Base-by-base conservation (phyloP, 2,329 filamentous ascomycete genomes). In the Pseudophaeomoniella oleicola region DNA sequence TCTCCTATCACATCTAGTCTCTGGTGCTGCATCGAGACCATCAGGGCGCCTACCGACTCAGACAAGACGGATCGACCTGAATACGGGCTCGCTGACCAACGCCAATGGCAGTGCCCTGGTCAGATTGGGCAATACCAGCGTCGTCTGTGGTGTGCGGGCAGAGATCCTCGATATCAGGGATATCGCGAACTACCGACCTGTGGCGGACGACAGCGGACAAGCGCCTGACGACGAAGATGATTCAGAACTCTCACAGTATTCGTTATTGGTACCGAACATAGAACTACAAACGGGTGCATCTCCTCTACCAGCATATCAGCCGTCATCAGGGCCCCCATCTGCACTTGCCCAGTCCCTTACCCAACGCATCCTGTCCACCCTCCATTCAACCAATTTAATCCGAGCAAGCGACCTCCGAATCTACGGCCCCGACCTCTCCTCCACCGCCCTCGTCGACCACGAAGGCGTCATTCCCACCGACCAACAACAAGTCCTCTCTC, bases 251-350 rank as follows among this genome's bases (percentile, higher is more conserved):
- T 50, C 56, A 42, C 53, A 59, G 35, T 54, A 64, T 51, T 77
- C 84, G 50, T 63, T 98, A 11, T 63, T 98, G 2, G 87, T 98
- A 2, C 88, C 90, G 2, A 98, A 98, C 53, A 74, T 98, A 38
- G 90, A 94, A 53, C 65, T 98, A 19, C 81, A 80, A 19, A 98
- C 90, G 1, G 90, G 90, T 22, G 92, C 82, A 52, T 82, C 86
- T 4, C 87, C 88, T 2, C 67, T 94, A 13, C 86, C 90, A 0
- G 86, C 87, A 32, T 44, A 45, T 35, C 38, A 45, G 4, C 80
- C 79, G 6, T 27, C 22, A 9, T 27, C 22, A 9, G 22, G 22
- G 6, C 79, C 90, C 15, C 90, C 85, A 1, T 78, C 74, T 4
- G 71, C 77, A 1, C 67, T 86, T 19, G 87, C 86, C 3, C 90